Conservation (phyloP, 1,139 yeast genomes). For the Suhomyces guaymorum region DNA sequence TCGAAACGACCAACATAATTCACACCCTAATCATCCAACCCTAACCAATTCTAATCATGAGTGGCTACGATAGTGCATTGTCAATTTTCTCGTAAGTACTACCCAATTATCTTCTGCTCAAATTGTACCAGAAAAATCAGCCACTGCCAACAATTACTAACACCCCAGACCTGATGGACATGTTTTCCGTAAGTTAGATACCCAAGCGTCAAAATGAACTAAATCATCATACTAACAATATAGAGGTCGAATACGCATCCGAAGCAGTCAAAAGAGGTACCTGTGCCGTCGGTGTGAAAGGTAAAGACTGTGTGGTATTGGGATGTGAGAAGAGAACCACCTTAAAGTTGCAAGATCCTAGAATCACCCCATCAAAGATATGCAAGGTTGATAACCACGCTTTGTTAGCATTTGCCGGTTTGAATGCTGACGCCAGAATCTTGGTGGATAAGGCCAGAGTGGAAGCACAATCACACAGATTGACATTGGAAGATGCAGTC, state of each 20-base stretch:
- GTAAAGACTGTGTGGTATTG: constrained; percentile 80
- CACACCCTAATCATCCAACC: neutral
- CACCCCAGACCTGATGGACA: constrained; percentile 89
- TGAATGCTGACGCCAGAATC: constrained; percentile 96
- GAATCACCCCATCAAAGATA: constrained; percentile 93
- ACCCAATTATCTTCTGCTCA: neutral
- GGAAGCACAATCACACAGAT: constrained; percentile 95
- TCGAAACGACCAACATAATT: neutral
- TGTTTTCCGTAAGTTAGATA: constrained; percentile 83
- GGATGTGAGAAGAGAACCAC: constrained; percentile 98
- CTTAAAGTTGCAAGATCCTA: constrained; percentile 89
- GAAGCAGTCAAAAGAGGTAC: constrained; percentile 99
- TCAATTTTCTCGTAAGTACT: constrained; percentile 88
- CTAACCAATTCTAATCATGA: constrained; percentile 49
- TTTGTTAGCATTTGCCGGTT: constrained; percentile 92
- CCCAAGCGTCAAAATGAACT: too few species aligned
- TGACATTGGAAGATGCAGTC: constrained; percentile 92
- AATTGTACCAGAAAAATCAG: neutral
- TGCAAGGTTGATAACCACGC: constrained; percentile 90
- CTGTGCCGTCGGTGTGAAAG: constrained; percentile 96
- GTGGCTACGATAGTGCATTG: constrained; percentile 99
- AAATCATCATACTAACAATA: constrained; percentile 28
- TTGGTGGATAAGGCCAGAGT: constrained; percentile 93
- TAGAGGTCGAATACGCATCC: constrained; percentile 92
- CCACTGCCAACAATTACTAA: constrained; percentile 21